Evolutionary conservation across 2,329 filamentous ascomycete species (phyloP), one percentile per base, ranked within the genome.

Genomic region (Arthrinium puccinioides): DNA sequence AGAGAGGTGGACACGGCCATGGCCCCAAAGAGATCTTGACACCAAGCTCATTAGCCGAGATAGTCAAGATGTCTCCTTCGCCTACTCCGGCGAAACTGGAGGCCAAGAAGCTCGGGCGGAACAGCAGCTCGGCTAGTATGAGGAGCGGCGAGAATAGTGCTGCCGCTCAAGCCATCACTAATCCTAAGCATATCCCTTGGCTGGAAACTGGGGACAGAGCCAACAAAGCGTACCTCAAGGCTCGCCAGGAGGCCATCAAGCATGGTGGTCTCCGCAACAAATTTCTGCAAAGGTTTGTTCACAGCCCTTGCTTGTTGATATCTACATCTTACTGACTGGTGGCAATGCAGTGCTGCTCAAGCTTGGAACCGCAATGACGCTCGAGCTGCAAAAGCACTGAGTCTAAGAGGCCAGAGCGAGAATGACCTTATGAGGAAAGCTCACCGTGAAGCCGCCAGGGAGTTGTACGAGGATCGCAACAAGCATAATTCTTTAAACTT

Each of bases 291-390:
- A 95, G 87, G 87, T 90, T 64, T 52, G 66, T 57, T 19, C 8
- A 18, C 6, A 11, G 9, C 5, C 4, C 9, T 9, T 7, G 0
- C 13, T 20, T 9, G 10, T 9, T 31, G 2, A 13, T 16, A 10
- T 14, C 13, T 33, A 37, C 24, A 25, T 14, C 15, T 41, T 25
- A 25, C 41, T 51, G 36, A 54, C 41, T 30, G 9, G 13, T 9
- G 10, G 9, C 21, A 9, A 11, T 42, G 28, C 45, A 94, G 89
- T 60, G 92, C 92, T 48, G 90, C 90, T 8, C 90, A 97, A 72
- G 92, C 92, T 16, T 98, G 92, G 90, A 96, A 97, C 58, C 84
- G 92, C 40, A 97, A 96, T 53, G 92, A 98, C 59, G 90, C 92
- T 27, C 82, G 92, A 44, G 90, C 92, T 14, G 92, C 92, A 43